Percentiles rank a stretch among this genome's conserved stretches.
phyloP scores from a whole-genome alignment of 495 filamentous ascomycete species.

The Beverwykella pulmonaria region DNA sequence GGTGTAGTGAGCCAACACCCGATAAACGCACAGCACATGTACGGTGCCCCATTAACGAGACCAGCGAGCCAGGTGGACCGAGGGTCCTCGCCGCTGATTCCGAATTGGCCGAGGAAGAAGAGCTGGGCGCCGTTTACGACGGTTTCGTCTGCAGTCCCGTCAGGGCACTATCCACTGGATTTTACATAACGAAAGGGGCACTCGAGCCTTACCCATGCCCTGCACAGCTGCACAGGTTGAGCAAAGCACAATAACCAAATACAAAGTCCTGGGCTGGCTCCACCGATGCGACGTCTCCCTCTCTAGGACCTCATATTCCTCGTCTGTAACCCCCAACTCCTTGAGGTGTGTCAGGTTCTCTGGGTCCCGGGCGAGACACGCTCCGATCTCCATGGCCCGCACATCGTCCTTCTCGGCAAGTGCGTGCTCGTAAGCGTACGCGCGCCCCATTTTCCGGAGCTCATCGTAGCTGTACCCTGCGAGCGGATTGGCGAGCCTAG shows the following conservation, averaged over 20 bases:
- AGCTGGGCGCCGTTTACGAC: conserved; percentile 24
- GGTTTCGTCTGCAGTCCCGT: no score
- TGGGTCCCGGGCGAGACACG: no score
- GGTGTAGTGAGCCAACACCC: conserved; percentile 24
- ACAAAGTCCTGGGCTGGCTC: conserved; percentile 30
- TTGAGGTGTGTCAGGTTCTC: no score
- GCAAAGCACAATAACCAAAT: conserved; percentile 24
- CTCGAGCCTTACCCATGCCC: conserved; percentile 36
- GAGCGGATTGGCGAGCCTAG: no score
- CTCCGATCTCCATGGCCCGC: no score
- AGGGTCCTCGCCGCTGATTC: conserved; percentile 4
- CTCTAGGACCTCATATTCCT: conserved; percentile 17
- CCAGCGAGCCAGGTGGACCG: conserved; percentile 3
- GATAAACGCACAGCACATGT: conserved; percentile 12
- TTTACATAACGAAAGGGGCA: no score
- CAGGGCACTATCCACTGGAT: no score
- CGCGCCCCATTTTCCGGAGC: no score
- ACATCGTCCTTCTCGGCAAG: no score
- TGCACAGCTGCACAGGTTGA: conserved; percentile 17
- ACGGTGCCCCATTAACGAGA: conserved; percentile 21
- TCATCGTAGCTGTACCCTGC: no score
- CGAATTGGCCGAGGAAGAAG: conserved; percentile 20
- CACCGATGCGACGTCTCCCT: conserved; percentile 25
- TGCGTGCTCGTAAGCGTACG: no score
- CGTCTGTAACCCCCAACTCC: no score